Evolutionary conservation across 2,329 filamentous ascomycete species (phyloP), one percentile per base, ranked within the genome.

Genomic region (Trichoderma pleuroti): DNA sequence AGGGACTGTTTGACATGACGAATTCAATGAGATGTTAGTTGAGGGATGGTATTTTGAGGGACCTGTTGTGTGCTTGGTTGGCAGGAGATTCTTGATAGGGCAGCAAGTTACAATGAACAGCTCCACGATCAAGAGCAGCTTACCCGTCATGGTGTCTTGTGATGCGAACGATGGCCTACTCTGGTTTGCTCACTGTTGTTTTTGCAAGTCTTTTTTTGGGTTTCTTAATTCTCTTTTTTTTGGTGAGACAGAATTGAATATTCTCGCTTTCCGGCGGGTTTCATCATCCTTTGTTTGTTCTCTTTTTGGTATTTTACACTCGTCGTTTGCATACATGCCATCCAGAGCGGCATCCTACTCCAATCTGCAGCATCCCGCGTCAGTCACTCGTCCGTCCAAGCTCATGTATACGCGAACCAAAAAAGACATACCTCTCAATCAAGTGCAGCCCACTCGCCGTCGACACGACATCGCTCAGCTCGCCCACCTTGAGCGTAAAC

Each of bases 371-470:
- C 46, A 52, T 0, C 21, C 14, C 3, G 18, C 12, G 24, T 39
- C 24, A 42, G 49, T 56, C 49, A 42, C 24, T 34, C 46, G 11
- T 52, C 8, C 39, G 18, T 42, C 39, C 2, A 9, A 24, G n/a
- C 12, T 52, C 46, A 21, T 8, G 14, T 52, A 24, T 7, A 24
- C 11, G 26, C 4, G 32, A 9, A 57, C 32, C 14, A 18, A 18
- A 18, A 30, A 24, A 16, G 6, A 62, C 81, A 71, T 86, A 97
- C 93, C 94, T 91, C 84, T 98, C 92, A 82, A 99, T 99, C 82
- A 99, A 85, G 84, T 99, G 96, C 78, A 98, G 85, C 1, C 96
- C 96, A 66, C 94, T 98, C 63, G 94, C 94, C 49, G 96, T 98
- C 82, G 97, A 92, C 14, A 98, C 92, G 46, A 98, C 86, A 60